Base-by-base conservation (phyloP, 1,284 basidiomycete species). In the Naganishia sp. region DNA sequence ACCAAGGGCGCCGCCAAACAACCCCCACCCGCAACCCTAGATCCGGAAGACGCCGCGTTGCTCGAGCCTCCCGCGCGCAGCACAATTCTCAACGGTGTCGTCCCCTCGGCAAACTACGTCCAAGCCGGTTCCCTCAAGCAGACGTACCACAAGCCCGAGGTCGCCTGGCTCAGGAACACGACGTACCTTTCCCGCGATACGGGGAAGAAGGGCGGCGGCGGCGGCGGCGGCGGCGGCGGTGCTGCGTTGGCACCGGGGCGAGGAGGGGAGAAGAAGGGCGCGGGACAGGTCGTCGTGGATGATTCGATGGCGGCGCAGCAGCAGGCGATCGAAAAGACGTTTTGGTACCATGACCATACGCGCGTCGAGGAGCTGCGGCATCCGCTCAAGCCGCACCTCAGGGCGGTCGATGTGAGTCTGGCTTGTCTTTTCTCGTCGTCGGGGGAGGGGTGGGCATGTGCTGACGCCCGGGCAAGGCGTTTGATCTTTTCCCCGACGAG, bases 141-240 rank as follows among this genome's bases (percentile, higher is more conserved):
- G 71, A 75, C 64, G 68, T 58, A 67, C 18, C 60, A 67, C 6
- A 55, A 74, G 21, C 71, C 75, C 9, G 86, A 91, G 65, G 92
- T 94, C 15, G 84, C 91, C 5, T 96, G 92, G 92, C 82, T 96
- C 67, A 84, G 92, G 61, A 90, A 89, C 76, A 93, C 92, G 0
- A 90, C 92, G 72, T 93, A 94, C 74, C 35, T 45, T 45, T 50
- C 52, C 13, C 62, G 68, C 23, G 41, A 63, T 54, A 57, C 42
- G 6, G 57, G 65, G 13, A 69, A 65, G 43, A 66, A 63, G 45
- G 28, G 43, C 9, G 58, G 64, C 53, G 61, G 47, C 28, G 15
- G 25, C 25, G 54, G 42, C 17, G 7, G 23, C 39, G 32, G 32
- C 10, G 35, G 43, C 32, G 51, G 18, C 45, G 31, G 41, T 10